Conservation (phyloP, 352 stramenopile species). For the Globisporangium nagaii region DNA sequence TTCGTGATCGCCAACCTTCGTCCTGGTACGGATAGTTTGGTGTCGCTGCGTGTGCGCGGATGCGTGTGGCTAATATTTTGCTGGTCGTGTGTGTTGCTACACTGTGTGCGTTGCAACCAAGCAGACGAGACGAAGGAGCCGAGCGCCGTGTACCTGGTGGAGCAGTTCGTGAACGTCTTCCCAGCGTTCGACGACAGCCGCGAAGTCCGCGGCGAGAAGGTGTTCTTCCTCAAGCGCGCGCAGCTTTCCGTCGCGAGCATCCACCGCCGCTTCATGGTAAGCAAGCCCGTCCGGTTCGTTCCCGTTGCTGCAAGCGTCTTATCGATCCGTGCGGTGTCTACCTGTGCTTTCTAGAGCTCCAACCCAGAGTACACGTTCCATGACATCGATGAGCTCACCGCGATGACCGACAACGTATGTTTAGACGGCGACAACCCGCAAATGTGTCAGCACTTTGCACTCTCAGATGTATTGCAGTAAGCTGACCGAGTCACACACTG, state of each 20-base stretch:
- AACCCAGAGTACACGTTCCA: conserved; percentile 44
- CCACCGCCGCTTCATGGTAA: conserved; percentile 64
- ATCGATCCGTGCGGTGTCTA: too few relatives aligned
- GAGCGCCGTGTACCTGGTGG: conserved; percentile 48
- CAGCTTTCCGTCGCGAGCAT: conserved; percentile 50
- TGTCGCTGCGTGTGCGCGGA: too few relatives aligned
- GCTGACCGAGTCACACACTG: too few relatives aligned
- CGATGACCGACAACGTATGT: conserved; percentile 62
- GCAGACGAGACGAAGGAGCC: conserved; percentile 15
- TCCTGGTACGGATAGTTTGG: conserved; percentile 3
- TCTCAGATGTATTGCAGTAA: too few relatives aligned
- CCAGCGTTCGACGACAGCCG: conserved; percentile 68
- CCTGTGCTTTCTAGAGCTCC: conserved; percentile 26
- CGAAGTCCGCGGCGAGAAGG: conserved; percentile 33
- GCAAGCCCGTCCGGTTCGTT: conserved; percentile 1
- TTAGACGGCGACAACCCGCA: too few relatives aligned
- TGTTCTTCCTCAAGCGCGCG: conserved; percentile 69
- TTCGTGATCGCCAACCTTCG: conserved; percentile 63
- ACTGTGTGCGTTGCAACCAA: neutral
- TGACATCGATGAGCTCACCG: conserved; percentile 61
- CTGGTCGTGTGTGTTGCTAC: neutral
- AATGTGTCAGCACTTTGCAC: neutral
- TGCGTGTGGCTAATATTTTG: neutral
- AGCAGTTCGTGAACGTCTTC: conserved; percentile 51
- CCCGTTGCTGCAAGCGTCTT: too few relatives aligned